A percentile compares a stretch with the other conserved stretches of the same genome.
phyloP scores from a whole-genome alignment of 768 basidiomycete species.

The Calvatia gigantea region DNA sequence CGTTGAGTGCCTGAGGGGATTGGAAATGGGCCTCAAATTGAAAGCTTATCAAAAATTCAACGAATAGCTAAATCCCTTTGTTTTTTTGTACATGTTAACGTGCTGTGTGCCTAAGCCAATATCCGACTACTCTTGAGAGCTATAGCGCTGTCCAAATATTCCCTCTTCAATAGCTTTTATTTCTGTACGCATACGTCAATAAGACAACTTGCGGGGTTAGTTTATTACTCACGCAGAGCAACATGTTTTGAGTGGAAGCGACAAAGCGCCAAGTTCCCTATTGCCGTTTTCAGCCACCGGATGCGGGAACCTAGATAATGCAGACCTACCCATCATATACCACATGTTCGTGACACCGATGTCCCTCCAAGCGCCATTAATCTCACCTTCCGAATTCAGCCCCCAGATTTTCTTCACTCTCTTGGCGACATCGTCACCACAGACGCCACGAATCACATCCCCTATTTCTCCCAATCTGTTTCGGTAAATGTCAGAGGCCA shows the following conservation, averaged over 20 bases:
- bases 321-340: constrained; percentile 53
- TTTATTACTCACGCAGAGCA: constrained; percentile 53
- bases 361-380: constrained; percentile 46
- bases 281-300: background rate
- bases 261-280: constrained; percentile 56
- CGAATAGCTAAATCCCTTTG: too few species aligned
- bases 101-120: too few species aligned
- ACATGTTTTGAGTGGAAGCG: constrained; percentile 68
- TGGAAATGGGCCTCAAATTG: too few species aligned
- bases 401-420: constrained; percentile 56
- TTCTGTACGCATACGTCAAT: constrained; percentile 33
- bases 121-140: background rate
- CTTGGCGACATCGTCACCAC: constrained; percentile 41
- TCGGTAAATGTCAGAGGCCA: background rate
- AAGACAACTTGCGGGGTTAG: background rate
- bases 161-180: constrained; percentile 63
- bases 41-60: too few species aligned
- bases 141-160: constrained; percentile 5
- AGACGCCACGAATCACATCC: constrained; percentile 36
- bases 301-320: background rate
- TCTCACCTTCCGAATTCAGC: constrained; percentile 61
- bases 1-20: too few species aligned
- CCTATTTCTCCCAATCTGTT: constrained; percentile 43
- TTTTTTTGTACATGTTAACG: too few species aligned
- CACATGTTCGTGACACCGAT: constrained; percentile 52